Base-by-base conservation (phyloP, 2,329 filamentous ascomycete genomes). In the Drechslerella coelobrocha region DNA sequence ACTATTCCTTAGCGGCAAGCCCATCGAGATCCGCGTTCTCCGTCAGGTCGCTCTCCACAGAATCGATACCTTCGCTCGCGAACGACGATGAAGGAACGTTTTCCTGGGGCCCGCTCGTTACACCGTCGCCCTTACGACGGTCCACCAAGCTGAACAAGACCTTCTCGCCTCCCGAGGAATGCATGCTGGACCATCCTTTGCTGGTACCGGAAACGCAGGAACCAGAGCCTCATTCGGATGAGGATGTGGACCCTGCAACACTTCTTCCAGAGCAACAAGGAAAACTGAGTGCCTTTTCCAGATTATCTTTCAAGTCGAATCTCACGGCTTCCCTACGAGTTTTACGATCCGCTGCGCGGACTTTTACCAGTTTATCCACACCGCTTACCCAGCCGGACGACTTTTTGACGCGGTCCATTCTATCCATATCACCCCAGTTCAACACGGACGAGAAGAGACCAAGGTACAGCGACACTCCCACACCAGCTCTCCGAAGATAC, bases 401-500 rank as follows among this genome's bases (percentile, higher is more conserved):
- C 76, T 84, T 89, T 61, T 81, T 89, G 23, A 88, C 86, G 7
- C 82, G 87, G 72, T 89, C 86, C 31, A 86, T 89, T 74, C 82
- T 89, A 59, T 86, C 86, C 21, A 86, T 89, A 69, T 86, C 88
- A 75, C 85, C 86, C 21, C 86, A 86, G 0, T 89, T 86, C 76
- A 72, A 72, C 47, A 86, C 86, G 5, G 87, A 89, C 74, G 87
- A 89, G 78, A 84, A 85, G 52, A 83, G 86, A 73, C 87, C 87
- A 2, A 85, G 85, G 2, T 80, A 86, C 3, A 84, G 85, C 61
- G 86, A 88, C 75, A 85, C 86, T 73, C 87, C 87, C 9, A 88
- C 86, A 39, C 85, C 87, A 62, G 86, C 85, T 29, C 81, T 89
- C 73, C 85, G 87, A 45, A 85, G 87, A 50, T 89, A 89, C 74